phyloP scores from a whole-genome alignment of 139 green algal genomes.

The Closterium sp. region DNA sequence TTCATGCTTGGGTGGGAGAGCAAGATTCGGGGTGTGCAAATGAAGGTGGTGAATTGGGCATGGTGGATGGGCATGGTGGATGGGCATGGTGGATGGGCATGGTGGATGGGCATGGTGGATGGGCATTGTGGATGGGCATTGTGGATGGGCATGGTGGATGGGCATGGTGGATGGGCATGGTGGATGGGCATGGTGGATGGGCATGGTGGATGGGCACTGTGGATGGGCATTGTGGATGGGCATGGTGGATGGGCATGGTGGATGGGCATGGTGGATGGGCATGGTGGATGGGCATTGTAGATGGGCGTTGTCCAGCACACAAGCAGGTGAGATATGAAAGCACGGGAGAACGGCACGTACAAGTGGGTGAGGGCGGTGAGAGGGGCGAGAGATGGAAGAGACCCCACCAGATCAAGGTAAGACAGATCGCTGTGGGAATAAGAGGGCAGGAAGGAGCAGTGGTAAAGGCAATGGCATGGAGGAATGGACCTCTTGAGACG shows the following conservation, averaged over 20 bases:
- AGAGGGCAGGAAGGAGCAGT: neutral
- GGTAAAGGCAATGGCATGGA: neutral
- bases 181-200: neutral
- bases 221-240: too few relatives aligned
- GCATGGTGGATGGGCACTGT: neutral
- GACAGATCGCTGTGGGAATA: neutral
- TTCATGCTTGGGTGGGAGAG: neutral
- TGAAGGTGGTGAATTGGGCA: too few relatives aligned
- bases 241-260: too few relatives aligned
- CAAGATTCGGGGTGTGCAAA: too few relatives aligned
- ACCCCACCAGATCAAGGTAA: neutral
- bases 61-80: too few relatives aligned
- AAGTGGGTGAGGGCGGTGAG: neutral
- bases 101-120: too few relatives aligned
- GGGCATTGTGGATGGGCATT: too few relatives aligned
- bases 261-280: too few relatives aligned
- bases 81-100: too few relatives aligned
- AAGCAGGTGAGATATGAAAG: neutral
- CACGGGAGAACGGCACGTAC: neutral
- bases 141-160: too few relatives aligned
- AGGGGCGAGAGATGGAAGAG: neutral
- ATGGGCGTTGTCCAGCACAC: neutral
- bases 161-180: neutral
- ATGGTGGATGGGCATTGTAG: too few relatives aligned
- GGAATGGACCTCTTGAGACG: neutral